Base-by-base conservation (phyloP, 1,139 yeast species). In the Nadsonia starkeyi-henricii region DNA sequence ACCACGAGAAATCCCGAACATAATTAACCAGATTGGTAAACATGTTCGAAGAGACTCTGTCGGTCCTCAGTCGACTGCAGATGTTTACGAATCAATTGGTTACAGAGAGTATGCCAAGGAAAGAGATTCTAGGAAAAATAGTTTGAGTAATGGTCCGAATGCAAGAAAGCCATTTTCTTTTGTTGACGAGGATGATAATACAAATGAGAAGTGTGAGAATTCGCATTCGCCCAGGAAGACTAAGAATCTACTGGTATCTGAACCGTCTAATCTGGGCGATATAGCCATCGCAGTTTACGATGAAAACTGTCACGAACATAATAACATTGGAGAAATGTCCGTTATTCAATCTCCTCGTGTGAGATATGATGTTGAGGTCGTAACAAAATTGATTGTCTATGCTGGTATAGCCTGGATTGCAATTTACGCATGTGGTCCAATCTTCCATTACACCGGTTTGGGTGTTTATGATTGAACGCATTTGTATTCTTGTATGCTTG, bases 341-440 rank as follows among this genome's bases (percentile, higher is more conserved):
- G 51, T 56, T 69, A 44, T 77, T 66, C 60, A 70, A 63, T 58
- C 54, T 20, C 70, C 70, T 2, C 59, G 72, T 36, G 62, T 77
- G 12, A 68, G 88, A 48, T 81, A 79, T 58, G 91, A 82, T 53
- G 80, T 82, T 30, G 89, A 81, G 54, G 82, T 83, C 18, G 68
- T 84, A 44, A 85, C 91, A 13, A 71, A 89, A 57, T 63, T 84
- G 51, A 68, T 81, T 19, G 83, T 85, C 1, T 86, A 86, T 62
- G 79, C 83, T 2, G 95, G 95, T 0, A 75, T 85, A 26, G 70
- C 85, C 0, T 57, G 67, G 26, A 54, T 61, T 42, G 56, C 59
- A 3, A 50, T 53, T 20, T 58, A 54, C 48, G 44, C 54, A 7
- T 52, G 57, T 33, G 58, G 58, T 26, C 42, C 51, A 17, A 44